phyloP scores from a whole-genome alignment of 2,329 filamentous ascomycete species.

The Pseudofabraea citricarpa region DNA sequence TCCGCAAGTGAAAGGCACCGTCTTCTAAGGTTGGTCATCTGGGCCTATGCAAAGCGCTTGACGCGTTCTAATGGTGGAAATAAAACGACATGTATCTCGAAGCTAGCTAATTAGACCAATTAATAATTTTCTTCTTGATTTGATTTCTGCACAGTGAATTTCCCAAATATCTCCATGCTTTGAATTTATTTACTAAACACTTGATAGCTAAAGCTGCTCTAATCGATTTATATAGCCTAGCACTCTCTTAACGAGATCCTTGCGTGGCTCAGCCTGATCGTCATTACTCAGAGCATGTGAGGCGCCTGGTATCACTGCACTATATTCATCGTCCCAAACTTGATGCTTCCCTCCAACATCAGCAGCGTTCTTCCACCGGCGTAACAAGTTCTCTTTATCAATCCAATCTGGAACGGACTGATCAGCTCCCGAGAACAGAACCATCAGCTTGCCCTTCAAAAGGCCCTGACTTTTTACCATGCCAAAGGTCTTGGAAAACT shows the following conservation, averaged over 20 bases:
- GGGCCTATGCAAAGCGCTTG: too few species aligned
- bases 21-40: conserved; percentile 17
- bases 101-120: too few species aligned
- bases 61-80: too few species aligned
- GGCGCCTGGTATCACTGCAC: conserved; percentile 41
- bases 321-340: conserved; percentile 42
- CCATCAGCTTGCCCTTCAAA: conserved; percentile 30
- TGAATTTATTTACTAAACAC: too few species aligned
- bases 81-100: too few species aligned
- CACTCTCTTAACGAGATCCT: conserved; percentile 11
- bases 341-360: conserved; percentile 27
- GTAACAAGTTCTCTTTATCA: conserved; percentile 37
- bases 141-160: too few species aligned
- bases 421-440: conserved; percentile 40
- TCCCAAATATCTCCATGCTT: too few species aligned
- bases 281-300: conserved; percentile 43
- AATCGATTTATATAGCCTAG: conserved; percentile 10
- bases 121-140: too few species aligned
- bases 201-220: conserved; percentile 6
- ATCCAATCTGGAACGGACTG: conserved; percentile 37
- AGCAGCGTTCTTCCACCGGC: conserved; percentile 36
- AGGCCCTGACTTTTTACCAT: conserved; percentile 23
- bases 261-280: conserved; percentile 37
- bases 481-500: conserved; percentile 51
- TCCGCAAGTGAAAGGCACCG: conserved; percentile 37